These are phyloP conservation scores for Pyrus pyrifolia DNA, from an alignment of 306 rosid species.

Conservation along the genomic window DNA sequence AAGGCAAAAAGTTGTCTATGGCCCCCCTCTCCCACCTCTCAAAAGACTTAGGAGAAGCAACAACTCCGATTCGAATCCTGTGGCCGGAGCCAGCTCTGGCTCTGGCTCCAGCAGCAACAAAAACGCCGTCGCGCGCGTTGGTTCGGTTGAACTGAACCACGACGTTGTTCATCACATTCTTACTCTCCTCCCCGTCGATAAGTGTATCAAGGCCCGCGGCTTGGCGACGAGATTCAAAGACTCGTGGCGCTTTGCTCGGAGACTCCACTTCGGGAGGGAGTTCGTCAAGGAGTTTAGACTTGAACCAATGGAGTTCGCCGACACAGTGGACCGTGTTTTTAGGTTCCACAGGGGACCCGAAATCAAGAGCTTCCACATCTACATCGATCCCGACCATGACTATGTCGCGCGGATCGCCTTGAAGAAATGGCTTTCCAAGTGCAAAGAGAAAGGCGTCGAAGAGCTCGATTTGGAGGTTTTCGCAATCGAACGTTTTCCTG, in stretches of 20 bases:
- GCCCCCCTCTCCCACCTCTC: not conserved
- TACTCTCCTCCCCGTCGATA: slow-evolving; percentile 23
- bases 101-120: not conserved
- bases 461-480: slow-evolving; percentile 14
- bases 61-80: not conserved
- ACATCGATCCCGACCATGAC: slow-evolving; percentile 4
- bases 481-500: not conserved
- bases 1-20: not conserved
- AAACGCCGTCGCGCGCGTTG: too few species aligned
- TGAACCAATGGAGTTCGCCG: not conserved
- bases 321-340: slow-evolving; percentile 6
- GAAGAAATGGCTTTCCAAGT: slow-evolving; percentile 13
- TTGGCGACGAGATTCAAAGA: not conserved
- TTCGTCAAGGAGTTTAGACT: not conserved
- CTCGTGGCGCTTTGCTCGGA: slow-evolving; percentile 4
- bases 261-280: slow-evolving; percentile 9
- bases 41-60: not conserved
- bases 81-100: not conserved
- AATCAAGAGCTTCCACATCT: slow-evolving; percentile 11
- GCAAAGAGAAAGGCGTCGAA: slow-evolving; percentile 7
- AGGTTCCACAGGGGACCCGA: not conserved
- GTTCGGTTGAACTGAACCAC: not conserved
- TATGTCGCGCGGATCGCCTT: not conserved
- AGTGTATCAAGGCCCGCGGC: not conserved
- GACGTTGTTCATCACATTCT: slow-evolving; percentile 18